A percentile compares a stretch with the other conserved stretches of the same genome.
Evolutionary conservation across 495 filamentous ascomycete species (phyloP).

Genomic region (Stereocaulon alpinum): DNA sequence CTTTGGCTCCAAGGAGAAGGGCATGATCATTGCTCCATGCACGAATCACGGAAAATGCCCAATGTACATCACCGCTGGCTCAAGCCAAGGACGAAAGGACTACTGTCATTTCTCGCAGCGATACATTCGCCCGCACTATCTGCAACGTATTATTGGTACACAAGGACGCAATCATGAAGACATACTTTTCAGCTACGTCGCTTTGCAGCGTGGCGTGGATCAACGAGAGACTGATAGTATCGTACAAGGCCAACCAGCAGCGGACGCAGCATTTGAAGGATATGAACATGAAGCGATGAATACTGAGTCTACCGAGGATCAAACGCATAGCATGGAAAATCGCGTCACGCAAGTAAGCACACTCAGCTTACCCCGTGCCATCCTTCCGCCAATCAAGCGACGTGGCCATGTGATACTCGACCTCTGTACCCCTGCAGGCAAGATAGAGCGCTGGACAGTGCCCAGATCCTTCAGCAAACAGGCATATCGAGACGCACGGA

Average conservation of each 20-base stretch:
- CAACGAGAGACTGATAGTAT: conserved; percentile 33
- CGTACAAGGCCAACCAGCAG: conserved; percentile 34
- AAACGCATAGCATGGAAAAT: background rate
- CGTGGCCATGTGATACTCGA: conserved; percentile 81
- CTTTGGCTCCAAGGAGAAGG: conserved; percentile 50
- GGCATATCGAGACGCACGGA: conserved; percentile 85
- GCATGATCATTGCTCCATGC: conserved; percentile 92
- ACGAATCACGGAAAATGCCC: conserved; percentile 85
- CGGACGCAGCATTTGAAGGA: conserved; percentile 42
- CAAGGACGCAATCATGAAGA: conserved; percentile 78
- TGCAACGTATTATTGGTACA: conserved; percentile 67
- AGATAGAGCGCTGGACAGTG: conserved; percentile 90
- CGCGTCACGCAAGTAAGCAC: conserved; percentile 34
- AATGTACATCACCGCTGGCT: conserved; percentile 66
- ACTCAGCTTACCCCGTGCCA: conserved; percentile 63
- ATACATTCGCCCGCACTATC: conserved; percentile 70
- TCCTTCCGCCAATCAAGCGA: conserved; percentile 76
- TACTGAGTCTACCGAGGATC: conserved; percentile 5
- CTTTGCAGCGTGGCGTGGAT: conserved; percentile 69
- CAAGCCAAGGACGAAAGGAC: conserved; percentile 64
- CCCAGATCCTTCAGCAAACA: conserved; percentile 67
- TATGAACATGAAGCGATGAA: conserved; percentile 30
- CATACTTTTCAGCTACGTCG: conserved; percentile 76
- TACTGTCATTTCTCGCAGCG: conserved; percentile 87
- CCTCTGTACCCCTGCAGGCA: conserved; percentile 75